Conservation (phyloP, 2,329 filamentous ascomycete genomes). For the Ascosphaera pollenicola region DNA sequence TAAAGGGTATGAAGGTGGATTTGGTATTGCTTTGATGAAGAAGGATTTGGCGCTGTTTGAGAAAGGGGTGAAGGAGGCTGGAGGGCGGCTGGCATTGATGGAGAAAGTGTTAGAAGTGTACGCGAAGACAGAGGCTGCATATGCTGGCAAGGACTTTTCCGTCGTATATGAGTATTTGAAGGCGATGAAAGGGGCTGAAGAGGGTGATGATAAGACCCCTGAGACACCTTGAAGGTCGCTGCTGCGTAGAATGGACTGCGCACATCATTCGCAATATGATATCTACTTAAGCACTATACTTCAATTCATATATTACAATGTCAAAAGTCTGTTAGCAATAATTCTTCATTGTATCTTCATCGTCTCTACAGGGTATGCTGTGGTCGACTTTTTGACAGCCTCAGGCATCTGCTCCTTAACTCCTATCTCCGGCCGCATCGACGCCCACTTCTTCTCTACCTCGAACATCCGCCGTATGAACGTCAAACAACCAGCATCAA, state of each 20-base stretch:
- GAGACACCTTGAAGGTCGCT: background rate
- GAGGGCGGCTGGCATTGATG: slow-evolving; percentile 42
- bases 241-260: too few relatives aligned
- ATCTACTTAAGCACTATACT: too few relatives aligned
- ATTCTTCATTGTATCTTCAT: too few relatives aligned
- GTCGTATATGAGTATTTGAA: slow-evolving; percentile 53
- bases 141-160: slow-evolving; percentile 56
- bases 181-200: slow-evolving; percentile 7
- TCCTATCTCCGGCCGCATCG: too few relatives aligned
- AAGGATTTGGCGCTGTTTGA: slow-evolving; percentile 59
- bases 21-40: slow-evolving; percentile 56
- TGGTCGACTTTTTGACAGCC: background rate
- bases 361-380: too few relatives aligned
- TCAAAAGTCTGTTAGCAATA: too few relatives aligned
- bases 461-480: too few relatives aligned
- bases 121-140: slow-evolving; percentile 37
- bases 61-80: slow-evolving; percentile 44
- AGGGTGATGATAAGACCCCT: background rate
- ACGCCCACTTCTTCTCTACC: too few relatives aligned
- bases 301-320: too few relatives aligned
- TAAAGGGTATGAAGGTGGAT: slow-evolving; percentile 56
- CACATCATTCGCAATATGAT: too few relatives aligned
- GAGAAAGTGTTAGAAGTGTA: slow-evolving; percentile 44
- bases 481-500: too few relatives aligned
- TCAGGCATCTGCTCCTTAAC: too few relatives aligned